A percentile compares a stretch with the other conserved stretches of the same genome.
Conservation (phyloP, 208 protist species). For the Acanthamoeba royreba region DNA sequence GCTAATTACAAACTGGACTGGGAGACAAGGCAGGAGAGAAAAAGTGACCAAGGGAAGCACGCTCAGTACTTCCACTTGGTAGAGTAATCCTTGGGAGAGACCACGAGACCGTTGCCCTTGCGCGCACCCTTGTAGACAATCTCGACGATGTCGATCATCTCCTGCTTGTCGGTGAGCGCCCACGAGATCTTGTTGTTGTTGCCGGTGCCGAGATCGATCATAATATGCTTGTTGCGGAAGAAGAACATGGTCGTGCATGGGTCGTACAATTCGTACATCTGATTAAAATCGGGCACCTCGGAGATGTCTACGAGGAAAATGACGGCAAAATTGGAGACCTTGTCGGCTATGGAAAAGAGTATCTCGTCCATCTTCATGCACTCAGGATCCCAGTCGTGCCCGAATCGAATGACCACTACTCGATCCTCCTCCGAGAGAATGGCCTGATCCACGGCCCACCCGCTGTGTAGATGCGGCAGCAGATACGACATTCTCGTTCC, state of each 20-base stretch:
- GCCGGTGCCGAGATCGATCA: constrained; percentile 96
- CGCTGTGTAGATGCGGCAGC: constrained; percentile 87
- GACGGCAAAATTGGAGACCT: constrained; percentile 87
- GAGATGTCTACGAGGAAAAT: constrained; percentile 92
- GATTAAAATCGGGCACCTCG: constrained; percentile 97
- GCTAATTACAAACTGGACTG: neutral
- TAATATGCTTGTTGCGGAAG: constrained; percentile 98
- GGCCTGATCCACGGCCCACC: constrained; percentile 91
- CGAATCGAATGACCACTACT: constrained; percentile 90
- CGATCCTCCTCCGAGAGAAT: constrained; percentile 85
- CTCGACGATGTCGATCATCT: constrained; percentile 97
- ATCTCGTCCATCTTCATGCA: constrained; percentile 91
- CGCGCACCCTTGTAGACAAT: constrained; percentile 90
- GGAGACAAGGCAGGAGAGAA: neutral
- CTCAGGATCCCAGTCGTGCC: constrained; percentile 87
- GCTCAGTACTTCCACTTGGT: constrained; percentile 89
- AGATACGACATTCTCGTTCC: constrained; percentile 74
- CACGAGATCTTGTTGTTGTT: constrained; percentile 99
- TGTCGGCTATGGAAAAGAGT: constrained; percentile 70
- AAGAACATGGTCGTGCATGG: constrained; percentile 99
- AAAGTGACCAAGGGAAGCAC: neutral
- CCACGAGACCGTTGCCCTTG: constrained; percentile 93
- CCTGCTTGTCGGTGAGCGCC: constrained; percentile 92
- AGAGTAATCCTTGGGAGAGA: constrained; percentile 95
- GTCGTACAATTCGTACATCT: constrained; percentile 98